Evolutionary conservation across 225 moss, liverwort and hornwort species (phyloP).

Genomic region (Antitrichia curtipendula): DNA sequence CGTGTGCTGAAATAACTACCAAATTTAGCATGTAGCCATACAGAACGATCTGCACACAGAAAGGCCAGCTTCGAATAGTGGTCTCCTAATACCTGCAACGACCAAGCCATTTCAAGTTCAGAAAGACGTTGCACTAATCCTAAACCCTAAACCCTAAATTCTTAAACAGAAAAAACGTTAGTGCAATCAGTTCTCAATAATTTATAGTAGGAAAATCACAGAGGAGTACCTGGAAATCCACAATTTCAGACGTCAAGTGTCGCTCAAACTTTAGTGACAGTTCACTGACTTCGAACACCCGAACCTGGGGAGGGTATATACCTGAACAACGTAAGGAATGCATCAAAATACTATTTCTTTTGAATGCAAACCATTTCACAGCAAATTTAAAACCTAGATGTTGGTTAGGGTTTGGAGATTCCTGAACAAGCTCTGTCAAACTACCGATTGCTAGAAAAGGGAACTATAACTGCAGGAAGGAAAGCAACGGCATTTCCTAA

Average conservation of each 20-base stretch:
- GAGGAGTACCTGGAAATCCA: slow-evolving; percentile 68
- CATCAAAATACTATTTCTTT: background rate
- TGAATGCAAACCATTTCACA: background rate
- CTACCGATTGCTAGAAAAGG: background rate
- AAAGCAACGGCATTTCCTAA: background rate
- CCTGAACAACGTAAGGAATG: slow-evolving; percentile 11
- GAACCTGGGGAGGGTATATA: slow-evolving; percentile 89
- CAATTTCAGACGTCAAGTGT: slow-evolving; percentile 78
- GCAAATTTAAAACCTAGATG: background rate
- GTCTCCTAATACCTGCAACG: slow-evolving; percentile 60
- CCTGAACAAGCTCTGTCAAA: background rate
- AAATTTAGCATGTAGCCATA: slow-evolving; percentile 89
- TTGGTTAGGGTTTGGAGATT: background rate
- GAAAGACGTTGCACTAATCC: background rate
- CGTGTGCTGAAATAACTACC: slow-evolving; percentile 93
- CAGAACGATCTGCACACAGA: slow-evolving; percentile 84
- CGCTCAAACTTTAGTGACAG: slow-evolving; percentile 85
- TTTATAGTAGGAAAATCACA: background rate
- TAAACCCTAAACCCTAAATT: background rate
- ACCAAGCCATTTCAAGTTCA: background rate
- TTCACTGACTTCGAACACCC: slow-evolving; percentile 81
- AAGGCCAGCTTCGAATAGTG: slow-evolving; percentile 97
- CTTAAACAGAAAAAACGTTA: background rate
- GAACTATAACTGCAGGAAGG: background rate
- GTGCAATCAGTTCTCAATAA: background rate